Evolutionary conservation across 2,329 filamentous ascomycete genomes (phyloP).

Genomic region (Aaosphaeria arxii): DNA sequence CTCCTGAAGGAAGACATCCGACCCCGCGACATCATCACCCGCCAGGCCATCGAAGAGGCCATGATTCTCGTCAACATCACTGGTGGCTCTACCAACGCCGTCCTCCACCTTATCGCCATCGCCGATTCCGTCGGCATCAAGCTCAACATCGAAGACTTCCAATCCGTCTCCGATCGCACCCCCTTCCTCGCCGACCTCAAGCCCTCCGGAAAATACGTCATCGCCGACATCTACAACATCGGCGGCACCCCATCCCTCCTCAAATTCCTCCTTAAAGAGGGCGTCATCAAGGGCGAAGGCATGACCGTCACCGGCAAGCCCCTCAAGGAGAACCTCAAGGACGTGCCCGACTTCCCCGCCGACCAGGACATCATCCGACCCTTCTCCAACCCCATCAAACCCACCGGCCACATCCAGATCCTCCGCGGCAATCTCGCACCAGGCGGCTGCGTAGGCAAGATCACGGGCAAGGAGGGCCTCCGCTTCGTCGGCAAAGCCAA

Average conservation of each 20-base stretch:
- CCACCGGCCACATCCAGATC: constrained; percentile 71
- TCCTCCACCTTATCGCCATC: constrained; percentile 51
- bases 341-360: constrained; percentile 61
- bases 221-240: constrained; percentile 59
- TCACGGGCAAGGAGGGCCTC: constrained; percentile 72
- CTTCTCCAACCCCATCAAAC: constrained; percentile 66
- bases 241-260: constrained; percentile 49
- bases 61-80: constrained; percentile 52
- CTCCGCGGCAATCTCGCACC: constrained; percentile 67
- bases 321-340: constrained; percentile 49
- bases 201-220: constrained; percentile 53
- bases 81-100: constrained; percentile 51
- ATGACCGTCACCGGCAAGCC: constrained; percentile 53
- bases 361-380: constrained; percentile 71
- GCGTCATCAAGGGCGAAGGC: constrained; percentile 46
- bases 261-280: constrained; percentile 51
- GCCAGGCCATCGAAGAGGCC: constrained; percentile 49
- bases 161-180: constrained; percentile 48
- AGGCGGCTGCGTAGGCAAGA: constrained; percentile 70
- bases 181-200: constrained; percentile 52
- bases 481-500: constrained; percentile 67
- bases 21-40: constrained; percentile 49
- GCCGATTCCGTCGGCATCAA: constrained; percentile 51
- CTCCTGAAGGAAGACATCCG: constrained; percentile 51
- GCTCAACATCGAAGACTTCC: constrained; percentile 52